Percentiles rank a stretch among this genome's conserved stretches.
phyloP scores from a whole-genome alignment of 2,329 filamentous ascomycete genomes.

The Talaromyces sp. region DNA sequence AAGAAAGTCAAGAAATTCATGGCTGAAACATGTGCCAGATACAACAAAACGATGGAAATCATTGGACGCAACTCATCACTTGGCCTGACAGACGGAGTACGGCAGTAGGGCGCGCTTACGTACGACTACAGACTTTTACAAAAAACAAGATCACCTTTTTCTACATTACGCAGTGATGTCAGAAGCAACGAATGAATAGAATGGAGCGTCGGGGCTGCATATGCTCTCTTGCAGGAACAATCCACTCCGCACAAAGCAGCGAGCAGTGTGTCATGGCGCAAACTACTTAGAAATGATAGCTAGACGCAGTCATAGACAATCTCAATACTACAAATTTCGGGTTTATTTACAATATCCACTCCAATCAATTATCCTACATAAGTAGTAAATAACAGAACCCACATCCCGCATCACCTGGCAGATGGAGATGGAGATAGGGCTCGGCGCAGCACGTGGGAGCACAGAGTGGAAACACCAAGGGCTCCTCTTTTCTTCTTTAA shows the following conservation, averaged over 20 bases:
- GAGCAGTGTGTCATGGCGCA: neutral
- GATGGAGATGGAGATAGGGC: neutral
- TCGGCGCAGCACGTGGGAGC: constrained; percentile 1
- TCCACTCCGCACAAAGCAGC: neutral
- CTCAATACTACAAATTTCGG: neutral
- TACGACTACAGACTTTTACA: neutral
- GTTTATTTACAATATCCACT: neutral
- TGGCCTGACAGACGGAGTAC: too few relatives aligned
- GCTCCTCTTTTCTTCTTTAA: neutral
- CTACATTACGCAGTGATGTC: neutral
- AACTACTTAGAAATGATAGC: neutral
- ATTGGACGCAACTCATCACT: neutral
- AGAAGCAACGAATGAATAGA: neutral
- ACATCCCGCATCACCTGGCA: neutral
- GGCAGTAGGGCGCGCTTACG: too few relatives aligned
- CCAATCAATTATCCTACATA: neutral
- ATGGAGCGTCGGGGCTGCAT: neutral
- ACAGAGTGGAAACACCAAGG: neutral
- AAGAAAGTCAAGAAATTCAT: neutral
- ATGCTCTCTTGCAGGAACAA: neutral
- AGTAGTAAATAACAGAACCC: neutral
- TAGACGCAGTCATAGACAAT: neutral
- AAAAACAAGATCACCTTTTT: neutral
- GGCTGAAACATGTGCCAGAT: neutral
- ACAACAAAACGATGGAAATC: neutral